phyloP scores from a whole-genome alignment of 148 eudicot genomes.

The Limonium bicolor region DNA sequence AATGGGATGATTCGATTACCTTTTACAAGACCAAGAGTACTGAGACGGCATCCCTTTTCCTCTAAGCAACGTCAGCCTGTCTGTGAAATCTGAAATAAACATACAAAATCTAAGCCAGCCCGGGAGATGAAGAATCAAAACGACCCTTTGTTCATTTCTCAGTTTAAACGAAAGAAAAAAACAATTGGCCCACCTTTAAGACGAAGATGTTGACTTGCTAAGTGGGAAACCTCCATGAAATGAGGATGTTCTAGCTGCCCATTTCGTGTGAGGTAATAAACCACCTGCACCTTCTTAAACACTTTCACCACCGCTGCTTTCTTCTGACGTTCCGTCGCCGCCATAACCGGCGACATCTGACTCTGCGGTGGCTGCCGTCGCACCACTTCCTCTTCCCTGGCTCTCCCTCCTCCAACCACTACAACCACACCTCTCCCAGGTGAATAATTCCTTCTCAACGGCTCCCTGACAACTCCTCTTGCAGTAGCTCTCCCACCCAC shows the following conservation, averaged over 20 bases:
- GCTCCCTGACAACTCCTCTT: too few species aligned
- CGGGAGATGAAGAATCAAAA: too few species aligned
- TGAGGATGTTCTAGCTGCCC: constrained; percentile 92
- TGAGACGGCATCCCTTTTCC: constrained; percentile 86
- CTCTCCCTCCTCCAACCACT: constrained; percentile 3
- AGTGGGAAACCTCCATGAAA: constrained; percentile 63
- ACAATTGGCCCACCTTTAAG: constrained; percentile 40
- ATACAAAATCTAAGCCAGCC: too few species aligned
- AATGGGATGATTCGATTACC: too few species aligned
- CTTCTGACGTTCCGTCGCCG: background rate
- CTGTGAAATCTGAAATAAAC: constrained; percentile 40
- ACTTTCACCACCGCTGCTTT: constrained; percentile 6
- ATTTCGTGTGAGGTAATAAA: constrained; percentile 66
- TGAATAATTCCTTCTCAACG: too few species aligned
- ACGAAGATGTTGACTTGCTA: constrained; percentile 59
- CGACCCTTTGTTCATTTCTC: too few species aligned
- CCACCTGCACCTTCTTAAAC: constrained; percentile 56
- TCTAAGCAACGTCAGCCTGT: constrained; percentile 50
- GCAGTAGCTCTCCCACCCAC: too few species aligned
- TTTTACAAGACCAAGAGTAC: constrained; percentile 93
- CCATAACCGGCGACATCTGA: background rate
- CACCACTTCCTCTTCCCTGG: constrained; percentile 1
- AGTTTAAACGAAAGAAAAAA: too few species aligned
- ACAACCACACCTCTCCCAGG: background rate
- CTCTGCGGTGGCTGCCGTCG: background rate